Conservation (phyloP, 1,284 basidiomycete genomes). For the Meira miltonrushii region DNA sequence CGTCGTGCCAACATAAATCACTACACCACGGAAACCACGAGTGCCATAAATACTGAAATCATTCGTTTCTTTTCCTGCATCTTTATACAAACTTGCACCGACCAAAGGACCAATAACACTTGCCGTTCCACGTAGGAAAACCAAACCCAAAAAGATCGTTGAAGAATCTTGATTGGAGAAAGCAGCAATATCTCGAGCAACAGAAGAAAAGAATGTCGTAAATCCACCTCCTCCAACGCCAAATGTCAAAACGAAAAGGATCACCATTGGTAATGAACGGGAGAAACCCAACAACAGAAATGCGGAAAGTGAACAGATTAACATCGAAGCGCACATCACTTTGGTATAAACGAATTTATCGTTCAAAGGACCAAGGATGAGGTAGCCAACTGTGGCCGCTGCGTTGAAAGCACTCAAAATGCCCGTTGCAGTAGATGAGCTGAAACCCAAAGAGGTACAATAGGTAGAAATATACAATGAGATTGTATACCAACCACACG, state of each 20-base stretch:
- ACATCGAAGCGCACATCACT: conserved; percentile 27
- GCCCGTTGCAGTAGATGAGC: conserved; percentile 24
- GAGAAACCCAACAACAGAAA: conserved; percentile 36
- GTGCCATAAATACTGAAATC: conserved; percentile 30
- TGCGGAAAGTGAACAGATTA: conserved; percentile 25
- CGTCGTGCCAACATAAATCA: conserved; percentile 23
- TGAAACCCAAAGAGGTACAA: conserved; percentile 28
- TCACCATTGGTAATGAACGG: conserved; percentile 25
- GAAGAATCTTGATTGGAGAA: conserved; percentile 12
- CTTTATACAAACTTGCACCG: conserved; percentile 17
- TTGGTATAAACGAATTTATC: conserved; percentile 29
- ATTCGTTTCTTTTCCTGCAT: background rate
- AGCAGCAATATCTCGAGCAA: conserved; percentile 19
- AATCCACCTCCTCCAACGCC: conserved; percentile 20
- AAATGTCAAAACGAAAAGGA: conserved; percentile 36
- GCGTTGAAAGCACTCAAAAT: conserved; percentile 42
- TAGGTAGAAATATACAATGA: conserved; percentile 38
- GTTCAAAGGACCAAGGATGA: conserved; percentile 26
- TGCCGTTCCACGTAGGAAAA: conserved; percentile 26
- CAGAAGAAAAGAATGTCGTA: conserved; percentile 24
- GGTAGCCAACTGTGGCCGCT: conserved; percentile 29
- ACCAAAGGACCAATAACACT: conserved; percentile 34
- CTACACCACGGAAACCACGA: conserved; percentile 23
- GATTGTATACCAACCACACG: conserved; percentile 31
- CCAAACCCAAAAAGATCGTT: conserved; percentile 21